A percentile compares a stretch with the other conserved stretches of the same genome.
phyloP scores from a whole-genome alignment of 2,329 filamentous ascomycete genomes.

The Fusarium napiforme region DNA sequence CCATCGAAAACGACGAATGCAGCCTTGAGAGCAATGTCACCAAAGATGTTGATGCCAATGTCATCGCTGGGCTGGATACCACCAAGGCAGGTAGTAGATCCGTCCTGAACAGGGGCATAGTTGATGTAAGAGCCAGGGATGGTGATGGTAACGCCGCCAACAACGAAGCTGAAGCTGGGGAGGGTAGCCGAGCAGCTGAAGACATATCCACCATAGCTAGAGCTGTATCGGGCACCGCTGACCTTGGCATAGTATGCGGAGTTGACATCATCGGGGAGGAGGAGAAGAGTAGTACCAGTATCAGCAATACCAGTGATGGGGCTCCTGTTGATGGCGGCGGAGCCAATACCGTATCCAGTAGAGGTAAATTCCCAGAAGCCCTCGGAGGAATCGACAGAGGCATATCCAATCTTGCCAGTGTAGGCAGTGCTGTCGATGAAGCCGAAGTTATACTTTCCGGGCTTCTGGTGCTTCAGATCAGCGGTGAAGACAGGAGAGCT shows the following conservation, averaged over 20 bases:
- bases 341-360: constrained; percentile 35
- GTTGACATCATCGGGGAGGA: constrained; percentile 65
- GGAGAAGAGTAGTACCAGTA: constrained; percentile 72
- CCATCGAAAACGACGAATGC: constrained; percentile 68
- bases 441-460: constrained; percentile 79
- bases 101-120: constrained; percentile 57
- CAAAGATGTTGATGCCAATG: constrained; percentile 66
- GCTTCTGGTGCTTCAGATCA: constrained; percentile 65
- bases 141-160: constrained; percentile 67
- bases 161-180: constrained; percentile 64
- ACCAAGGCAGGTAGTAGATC: constrained; percentile 70
- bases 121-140: constrained; percentile 66
- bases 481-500: constrained; percentile 70
- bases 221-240: constrained; percentile 54
- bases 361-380: constrained; percentile 72
- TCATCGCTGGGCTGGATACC: constrained; percentile 69
- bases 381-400: constrained; percentile 66
- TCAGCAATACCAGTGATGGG: constrained; percentile 61
- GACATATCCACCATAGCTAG: constrained; percentile 55
- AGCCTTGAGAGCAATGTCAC: constrained; percentile 70
- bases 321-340: constrained; percentile 45
- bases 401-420: constrained; percentile 69
- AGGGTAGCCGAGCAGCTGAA: constrained; percentile 59
- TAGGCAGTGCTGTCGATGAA: constrained; percentile 73
- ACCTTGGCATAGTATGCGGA: constrained; percentile 61